These are phyloP conservation scores for Acacia pycnantha DNA, from an alignment of 331 rosid species.

Conservation along the genomic window DNA sequence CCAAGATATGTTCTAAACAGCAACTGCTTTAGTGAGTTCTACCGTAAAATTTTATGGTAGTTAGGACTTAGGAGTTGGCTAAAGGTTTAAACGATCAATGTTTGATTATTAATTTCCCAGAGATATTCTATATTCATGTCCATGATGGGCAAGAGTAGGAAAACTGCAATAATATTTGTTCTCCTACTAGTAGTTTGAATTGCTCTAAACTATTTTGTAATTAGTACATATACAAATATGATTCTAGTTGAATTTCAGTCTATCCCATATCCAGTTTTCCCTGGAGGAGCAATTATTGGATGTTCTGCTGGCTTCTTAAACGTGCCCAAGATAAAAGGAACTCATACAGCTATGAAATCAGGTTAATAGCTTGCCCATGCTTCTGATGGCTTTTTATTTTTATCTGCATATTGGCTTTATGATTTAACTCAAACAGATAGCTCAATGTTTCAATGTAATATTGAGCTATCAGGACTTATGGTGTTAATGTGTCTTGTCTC, in stretches of 20 bases:
- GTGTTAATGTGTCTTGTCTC: background rate
- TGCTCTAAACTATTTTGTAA: constrained; percentile 20
- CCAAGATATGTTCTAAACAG: constrained; percentile 11
- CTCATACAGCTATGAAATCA: constrained; percentile 97
- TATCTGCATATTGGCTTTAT: background rate
- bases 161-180: constrained; percentile 1
- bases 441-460: background rate
- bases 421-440: background rate
- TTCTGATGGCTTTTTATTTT: constrained; percentile 14
- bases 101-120: background rate
- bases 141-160: constrained; percentile 17
- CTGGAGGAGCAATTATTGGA: constrained; percentile 95
- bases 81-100: constrained; percentile 21
- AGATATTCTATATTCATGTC: constrained; percentile 12
- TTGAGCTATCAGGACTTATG: background rate
- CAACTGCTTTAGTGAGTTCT: constrained; percentile 12
- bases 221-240: constrained; percentile 50
- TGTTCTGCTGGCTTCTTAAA: constrained; percentile 96
- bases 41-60: background rate
- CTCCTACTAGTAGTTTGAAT: constrained; percentile 2
- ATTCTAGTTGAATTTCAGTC: constrained; percentile 95
- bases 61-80: constrained; percentile 3
- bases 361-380: constrained; percentile 49
- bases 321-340: constrained; percentile 95
- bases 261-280: constrained; percentile 98